These are phyloP conservation scores for Taxillus chinensis DNA, from an alignment of 164 flowering plant species.

Conservation along the genomic window DNA sequence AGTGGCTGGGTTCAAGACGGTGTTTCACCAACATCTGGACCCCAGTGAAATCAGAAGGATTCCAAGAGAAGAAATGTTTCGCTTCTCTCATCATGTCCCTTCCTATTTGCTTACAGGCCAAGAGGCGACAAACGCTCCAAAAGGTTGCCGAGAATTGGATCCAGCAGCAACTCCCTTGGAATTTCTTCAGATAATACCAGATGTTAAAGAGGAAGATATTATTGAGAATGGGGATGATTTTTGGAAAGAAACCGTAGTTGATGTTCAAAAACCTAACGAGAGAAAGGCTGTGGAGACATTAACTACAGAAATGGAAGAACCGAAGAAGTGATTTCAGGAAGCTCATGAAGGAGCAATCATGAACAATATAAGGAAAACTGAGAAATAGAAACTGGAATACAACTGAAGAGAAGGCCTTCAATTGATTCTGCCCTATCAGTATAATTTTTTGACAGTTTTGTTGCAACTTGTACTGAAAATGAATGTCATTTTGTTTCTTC, in stretches of 20 bases:
- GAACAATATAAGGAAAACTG: constrained; percentile 1
- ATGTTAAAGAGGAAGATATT: constrained; percentile 31
- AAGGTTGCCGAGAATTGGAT: constrained; percentile 69
- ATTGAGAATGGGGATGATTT: constrained; percentile 8
- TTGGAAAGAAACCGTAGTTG: constrained; percentile 3
- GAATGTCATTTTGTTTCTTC: neutral
- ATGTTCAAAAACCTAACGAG: constrained; percentile 6
- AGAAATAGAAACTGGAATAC: constrained; percentile 1
- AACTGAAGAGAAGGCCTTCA: constrained; percentile 6
- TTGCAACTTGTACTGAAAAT: neutral
- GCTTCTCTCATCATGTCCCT: constrained; percentile 75
- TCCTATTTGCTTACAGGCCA: constrained; percentile 58
- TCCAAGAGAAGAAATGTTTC: constrained; percentile 54
- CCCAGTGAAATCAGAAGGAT: constrained; percentile 32
- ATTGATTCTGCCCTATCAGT: constrained; percentile 5
- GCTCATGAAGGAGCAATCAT: constrained; percentile 8
- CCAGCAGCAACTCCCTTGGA: constrained; percentile 73
- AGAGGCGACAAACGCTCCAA: constrained; percentile 54
- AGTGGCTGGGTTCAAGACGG: constrained; percentile 66
- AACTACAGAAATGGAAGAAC: constrained; percentile 8
- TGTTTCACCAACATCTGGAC: constrained; percentile 58
- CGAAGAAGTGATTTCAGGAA: constrained; percentile 11
- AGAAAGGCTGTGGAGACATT: constrained; percentile 5
- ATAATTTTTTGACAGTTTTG: constrained; percentile 1
- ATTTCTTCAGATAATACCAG: constrained; percentile 46